These are phyloP conservation scores for Penicillium herquei DNA, from an alignment of 495 filamentous ascomycete genomes.

Conservation along the genomic window DNA sequence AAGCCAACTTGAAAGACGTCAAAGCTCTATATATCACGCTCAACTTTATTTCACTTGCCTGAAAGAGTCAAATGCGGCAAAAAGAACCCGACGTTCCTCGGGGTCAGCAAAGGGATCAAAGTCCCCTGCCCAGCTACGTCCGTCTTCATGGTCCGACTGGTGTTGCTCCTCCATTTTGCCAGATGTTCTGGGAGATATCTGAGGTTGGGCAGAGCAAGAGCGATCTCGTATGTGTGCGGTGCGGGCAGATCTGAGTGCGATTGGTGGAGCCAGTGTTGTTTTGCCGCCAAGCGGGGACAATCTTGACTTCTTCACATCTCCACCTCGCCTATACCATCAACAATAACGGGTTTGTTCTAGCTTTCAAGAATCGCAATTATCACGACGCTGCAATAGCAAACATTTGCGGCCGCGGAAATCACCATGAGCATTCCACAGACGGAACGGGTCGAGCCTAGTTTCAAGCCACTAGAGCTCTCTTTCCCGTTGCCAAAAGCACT, in stretches of 20 bases:
- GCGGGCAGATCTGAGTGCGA: conserved; percentile 18
- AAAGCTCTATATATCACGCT: background rate
- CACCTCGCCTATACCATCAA: conserved; percentile 2
- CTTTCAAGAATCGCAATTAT: background rate
- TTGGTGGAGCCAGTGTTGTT: conserved; percentile 15
- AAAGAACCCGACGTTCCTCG: conserved; percentile 73
- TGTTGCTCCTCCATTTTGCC: conserved; percentile 18
- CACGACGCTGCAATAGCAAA: too few species aligned
- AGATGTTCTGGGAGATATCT: background rate
- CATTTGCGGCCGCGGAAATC: too few species aligned
- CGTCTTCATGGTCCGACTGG: conserved; percentile 20
- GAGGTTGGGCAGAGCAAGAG: background rate
- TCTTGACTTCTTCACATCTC: conserved; percentile 7
- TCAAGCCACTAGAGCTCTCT: conserved; percentile 62
- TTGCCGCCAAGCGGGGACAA: conserved; percentile 16
- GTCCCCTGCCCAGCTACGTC: conserved; percentile 53
- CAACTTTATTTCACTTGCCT: conserved; percentile 58
- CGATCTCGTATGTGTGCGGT: conserved; percentile 7
- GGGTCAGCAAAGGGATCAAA: conserved; percentile 64
- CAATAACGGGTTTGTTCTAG: background rate
- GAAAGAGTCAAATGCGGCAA: conserved; percentile 79
- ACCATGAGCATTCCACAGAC: conserved; percentile 13
- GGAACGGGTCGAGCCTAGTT: conserved; percentile 24
- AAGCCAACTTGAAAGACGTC: background rate
- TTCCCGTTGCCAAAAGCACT: conserved; percentile 73